Evolutionary conservation across 768 basidiomycete species (phyloP).

Genomic region (Pulveroboletus sp.): DNA sequence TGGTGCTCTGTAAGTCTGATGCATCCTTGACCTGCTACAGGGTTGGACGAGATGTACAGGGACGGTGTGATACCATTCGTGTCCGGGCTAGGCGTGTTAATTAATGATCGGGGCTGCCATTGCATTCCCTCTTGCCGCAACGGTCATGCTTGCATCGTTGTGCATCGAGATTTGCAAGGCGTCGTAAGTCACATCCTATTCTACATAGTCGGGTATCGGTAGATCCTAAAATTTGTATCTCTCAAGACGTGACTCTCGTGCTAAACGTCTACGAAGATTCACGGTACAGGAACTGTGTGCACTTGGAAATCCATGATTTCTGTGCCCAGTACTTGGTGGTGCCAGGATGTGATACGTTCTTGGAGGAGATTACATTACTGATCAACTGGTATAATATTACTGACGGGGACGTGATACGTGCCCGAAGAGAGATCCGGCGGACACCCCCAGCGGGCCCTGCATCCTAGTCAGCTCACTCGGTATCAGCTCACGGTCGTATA

Average conservation of each 20-base stretch:
- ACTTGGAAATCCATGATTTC: background rate
- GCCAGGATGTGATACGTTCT: background rate
- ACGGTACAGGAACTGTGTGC: background rate
- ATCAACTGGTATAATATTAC: background rate
- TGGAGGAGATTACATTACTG: background rate
- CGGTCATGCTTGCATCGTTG: background rate
- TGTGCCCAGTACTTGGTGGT: background rate
- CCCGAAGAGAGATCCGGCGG: too few relatives aligned
- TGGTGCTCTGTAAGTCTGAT: background rate
- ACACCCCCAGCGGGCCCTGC: too few relatives aligned
- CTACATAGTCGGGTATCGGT: background rate
- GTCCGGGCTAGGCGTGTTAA: background rate
- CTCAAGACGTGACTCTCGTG: background rate
- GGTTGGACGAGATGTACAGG: background rate
- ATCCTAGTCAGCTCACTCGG: too few relatives aligned
- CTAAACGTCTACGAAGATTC: background rate
- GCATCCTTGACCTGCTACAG: too few relatives aligned
- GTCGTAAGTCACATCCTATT: background rate
- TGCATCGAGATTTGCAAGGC: background rate
- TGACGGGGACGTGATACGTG: background rate
- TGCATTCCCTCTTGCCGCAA: background rate
- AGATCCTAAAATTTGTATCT: background rate
- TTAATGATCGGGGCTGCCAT: background rate
- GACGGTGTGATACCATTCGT: background rate
- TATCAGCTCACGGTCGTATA: too few relatives aligned